Evolutionary conservation across 2,329 filamentous ascomycete genomes (phyloP).

Genomic region (Apiospora hydei): DNA sequence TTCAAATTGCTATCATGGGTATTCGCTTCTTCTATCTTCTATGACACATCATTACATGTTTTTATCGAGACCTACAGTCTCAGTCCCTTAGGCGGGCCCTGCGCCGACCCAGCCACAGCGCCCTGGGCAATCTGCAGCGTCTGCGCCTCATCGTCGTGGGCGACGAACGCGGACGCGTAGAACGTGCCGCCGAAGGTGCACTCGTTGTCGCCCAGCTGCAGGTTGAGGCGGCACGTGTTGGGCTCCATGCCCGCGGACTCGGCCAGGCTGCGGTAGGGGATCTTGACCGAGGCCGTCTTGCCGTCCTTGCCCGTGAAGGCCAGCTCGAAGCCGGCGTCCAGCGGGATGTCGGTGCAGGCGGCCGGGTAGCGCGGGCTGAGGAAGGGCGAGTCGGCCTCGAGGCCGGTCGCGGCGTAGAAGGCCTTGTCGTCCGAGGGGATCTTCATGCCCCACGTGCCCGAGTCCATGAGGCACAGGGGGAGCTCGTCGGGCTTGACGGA

Average conservation of each 20-base stretch:
- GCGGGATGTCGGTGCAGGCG: constrained; percentile 22
- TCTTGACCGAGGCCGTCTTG: constrained; percentile 7
- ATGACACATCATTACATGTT: neutral
- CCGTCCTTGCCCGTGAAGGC: constrained; percentile 18
- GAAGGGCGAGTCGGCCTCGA: constrained; percentile 12
- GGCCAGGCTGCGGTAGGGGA: constrained; percentile 26
- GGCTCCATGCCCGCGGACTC: neutral
- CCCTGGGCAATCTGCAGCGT: constrained; percentile 21
- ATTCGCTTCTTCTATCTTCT: neutral
- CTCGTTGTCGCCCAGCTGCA: neutral
- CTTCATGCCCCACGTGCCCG: constrained; percentile 23
- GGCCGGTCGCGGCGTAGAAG: constrained; percentile 20
- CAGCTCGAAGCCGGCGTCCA: constrained; percentile 12
- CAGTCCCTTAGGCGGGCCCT: neutral
- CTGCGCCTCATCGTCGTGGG: neutral
- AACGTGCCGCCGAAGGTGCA: constrained; percentile 21
- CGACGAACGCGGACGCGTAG: constrained; percentile 13
- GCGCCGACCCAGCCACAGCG: constrained; percentile 1
- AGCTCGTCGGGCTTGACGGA: neutral
- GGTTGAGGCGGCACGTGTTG: constrained; percentile 20
- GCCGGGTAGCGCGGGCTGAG: constrained; percentile 16
- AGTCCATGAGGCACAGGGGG: constrained; percentile 26
- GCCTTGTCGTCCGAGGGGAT: neutral
- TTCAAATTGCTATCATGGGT: neutral
- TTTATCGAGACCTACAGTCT: neutral